phyloP scores from a whole-genome alignment of 345 rosid genomes.

The Heritiera littoralis region DNA sequence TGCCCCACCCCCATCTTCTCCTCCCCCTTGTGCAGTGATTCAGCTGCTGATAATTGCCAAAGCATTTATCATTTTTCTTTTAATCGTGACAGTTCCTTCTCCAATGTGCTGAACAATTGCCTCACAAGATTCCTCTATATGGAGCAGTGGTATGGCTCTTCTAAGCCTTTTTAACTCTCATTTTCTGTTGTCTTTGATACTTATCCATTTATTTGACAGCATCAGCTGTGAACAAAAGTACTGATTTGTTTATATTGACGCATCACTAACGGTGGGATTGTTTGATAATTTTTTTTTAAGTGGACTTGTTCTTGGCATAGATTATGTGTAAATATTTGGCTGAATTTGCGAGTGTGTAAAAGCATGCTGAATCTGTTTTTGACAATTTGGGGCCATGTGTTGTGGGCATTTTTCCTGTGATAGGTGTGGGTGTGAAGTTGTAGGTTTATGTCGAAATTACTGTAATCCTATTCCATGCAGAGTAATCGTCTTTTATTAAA shows the following conservation, averaged over 20 bases:
- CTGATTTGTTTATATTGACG: neutral
- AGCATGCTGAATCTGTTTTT: neutral
- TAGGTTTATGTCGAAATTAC: neutral
- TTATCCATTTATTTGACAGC: neutral
- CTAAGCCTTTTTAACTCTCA: constrained; percentile 1
- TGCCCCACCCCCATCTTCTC: neutral
- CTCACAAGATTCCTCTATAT: constrained; percentile 90
- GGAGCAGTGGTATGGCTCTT: constrained; percentile 74
- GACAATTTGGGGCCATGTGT: neutral
- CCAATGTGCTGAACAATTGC: constrained; percentile 84
- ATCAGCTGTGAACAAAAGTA: neutral
- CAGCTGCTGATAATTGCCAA: neutral
- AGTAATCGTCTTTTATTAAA: neutral
- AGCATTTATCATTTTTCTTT: constrained; percentile 15
- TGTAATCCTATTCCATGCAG: neutral
- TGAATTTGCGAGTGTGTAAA: neutral
- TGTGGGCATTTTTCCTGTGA: neutral
- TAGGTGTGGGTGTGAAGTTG: neutral
- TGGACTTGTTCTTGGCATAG: neutral
- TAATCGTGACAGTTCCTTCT: constrained; percentile 64
- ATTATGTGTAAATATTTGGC: neutral
- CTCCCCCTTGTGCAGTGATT: neutral
- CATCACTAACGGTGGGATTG: neutral
- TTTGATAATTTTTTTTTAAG: neutral
- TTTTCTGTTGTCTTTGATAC: neutral